Evolutionary conservation across 257 asterid species (phyloP).

Genomic region (Penstemon newberryi): DNA sequence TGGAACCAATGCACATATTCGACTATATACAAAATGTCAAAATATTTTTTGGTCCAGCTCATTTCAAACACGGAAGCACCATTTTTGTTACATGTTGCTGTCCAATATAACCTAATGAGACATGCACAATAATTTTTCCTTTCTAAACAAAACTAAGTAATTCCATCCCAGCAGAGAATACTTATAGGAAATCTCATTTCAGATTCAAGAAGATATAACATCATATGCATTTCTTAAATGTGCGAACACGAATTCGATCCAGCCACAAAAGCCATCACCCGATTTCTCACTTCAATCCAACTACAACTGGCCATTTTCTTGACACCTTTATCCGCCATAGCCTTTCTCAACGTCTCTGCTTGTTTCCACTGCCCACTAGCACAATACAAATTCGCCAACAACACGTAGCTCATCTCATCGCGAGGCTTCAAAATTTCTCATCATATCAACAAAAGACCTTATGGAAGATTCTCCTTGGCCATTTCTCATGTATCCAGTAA

Average conservation of each 20-base stretch:
- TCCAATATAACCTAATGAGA: too few species aligned
- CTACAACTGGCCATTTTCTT: slow-evolving; percentile 65
- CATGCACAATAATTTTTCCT: background rate
- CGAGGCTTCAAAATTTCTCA: slow-evolving; percentile 42
- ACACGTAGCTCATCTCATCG: slow-evolving; percentile 70
- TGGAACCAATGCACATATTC: too few species aligned
- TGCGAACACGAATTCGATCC: slow-evolving; percentile 37
- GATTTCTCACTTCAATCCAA: slow-evolving; percentile 67
- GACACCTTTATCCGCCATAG: slow-evolving; percentile 53
- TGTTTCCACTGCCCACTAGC: slow-evolving; percentile 74
- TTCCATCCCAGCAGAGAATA: slow-evolving; percentile 27
- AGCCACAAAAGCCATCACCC: slow-evolving; percentile 49
- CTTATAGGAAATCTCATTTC: slow-evolving; percentile 49
- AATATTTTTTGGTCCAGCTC: slow-evolving; percentile 42
- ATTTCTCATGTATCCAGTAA: slow-evolving; percentile 53
- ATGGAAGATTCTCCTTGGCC: slow-evolving; percentile 55
- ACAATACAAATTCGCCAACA: slow-evolving; percentile 67
- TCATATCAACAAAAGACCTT: slow-evolving; percentile 40
- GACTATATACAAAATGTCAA: too few species aligned
- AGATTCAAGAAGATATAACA: slow-evolving; percentile 42
- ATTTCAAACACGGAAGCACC: slow-evolving; percentile 73
- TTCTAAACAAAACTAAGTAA: slow-evolving; percentile 12
- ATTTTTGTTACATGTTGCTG: too few species aligned
- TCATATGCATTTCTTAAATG: slow-evolving; percentile 37
- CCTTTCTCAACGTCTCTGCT: slow-evolving; percentile 56